Evolutionary conservation across 176 grass and related monocot genomes (phyloP).

Genomic region (Oryza longistaminata): DNA sequence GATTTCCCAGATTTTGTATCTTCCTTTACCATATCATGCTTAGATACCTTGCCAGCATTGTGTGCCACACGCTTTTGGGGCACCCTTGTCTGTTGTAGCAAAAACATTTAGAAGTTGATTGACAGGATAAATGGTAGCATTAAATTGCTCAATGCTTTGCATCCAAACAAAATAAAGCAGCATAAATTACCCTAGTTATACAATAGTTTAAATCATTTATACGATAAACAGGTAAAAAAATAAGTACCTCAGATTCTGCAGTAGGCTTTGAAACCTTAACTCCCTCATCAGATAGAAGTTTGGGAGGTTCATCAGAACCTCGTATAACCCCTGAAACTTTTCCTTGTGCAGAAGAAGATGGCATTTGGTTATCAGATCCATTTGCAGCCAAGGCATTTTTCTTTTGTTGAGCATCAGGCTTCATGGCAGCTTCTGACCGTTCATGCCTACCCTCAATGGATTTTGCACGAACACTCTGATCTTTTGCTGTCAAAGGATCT

Average conservation of each 20-base stretch:
- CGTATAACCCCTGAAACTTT: constrained; percentile 60
- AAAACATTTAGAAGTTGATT: constrained; percentile 37
- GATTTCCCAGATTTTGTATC: constrained; percentile 74
- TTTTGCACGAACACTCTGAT: constrained; percentile 55
- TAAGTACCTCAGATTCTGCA: constrained; percentile 76
- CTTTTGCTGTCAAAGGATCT: constrained; percentile 61
- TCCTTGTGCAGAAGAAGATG: constrained; percentile 43
- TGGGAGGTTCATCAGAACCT: constrained; percentile 62
- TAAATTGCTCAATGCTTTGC: constrained; percentile 16
- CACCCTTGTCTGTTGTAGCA: constrained; percentile 52
- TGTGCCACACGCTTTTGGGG: constrained; percentile 61
- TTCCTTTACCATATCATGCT: constrained; percentile 67
- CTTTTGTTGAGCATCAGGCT: constrained; percentile 62
- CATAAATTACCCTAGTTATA: constrained; percentile 5
- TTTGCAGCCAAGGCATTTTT: constrained; percentile 53
- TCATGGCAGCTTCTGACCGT: constrained; percentile 62
- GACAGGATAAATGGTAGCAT: constrained; percentile 15
- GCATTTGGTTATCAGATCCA: constrained; percentile 55
- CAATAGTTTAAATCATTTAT: constrained; percentile 10
- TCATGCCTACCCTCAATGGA: constrained; percentile 74
- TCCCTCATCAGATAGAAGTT: constrained; percentile 58
- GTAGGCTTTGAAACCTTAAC: constrained; percentile 59
- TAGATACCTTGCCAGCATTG: constrained; percentile 65
- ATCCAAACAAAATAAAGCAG: constrained; percentile 23
- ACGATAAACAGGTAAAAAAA: not conserved